Conservation (phyloP, 2,329 filamentous ascomycete species). For the Colletotrichum eleusines region DNA sequence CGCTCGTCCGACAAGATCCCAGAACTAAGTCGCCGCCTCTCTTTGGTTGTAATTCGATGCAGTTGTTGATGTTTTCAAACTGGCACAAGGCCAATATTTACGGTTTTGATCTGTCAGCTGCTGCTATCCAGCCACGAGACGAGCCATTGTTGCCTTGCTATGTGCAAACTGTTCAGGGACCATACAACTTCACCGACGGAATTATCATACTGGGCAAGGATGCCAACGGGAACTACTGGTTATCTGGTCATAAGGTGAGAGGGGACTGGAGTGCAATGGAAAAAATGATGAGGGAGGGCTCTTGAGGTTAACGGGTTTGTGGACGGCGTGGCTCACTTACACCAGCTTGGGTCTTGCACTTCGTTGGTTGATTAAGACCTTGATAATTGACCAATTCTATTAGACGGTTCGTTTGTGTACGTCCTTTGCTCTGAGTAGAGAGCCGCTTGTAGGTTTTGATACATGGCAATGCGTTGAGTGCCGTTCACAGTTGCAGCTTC, state of each 20-base stretch:
- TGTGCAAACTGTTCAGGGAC: background rate
- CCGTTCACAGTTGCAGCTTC: no score
- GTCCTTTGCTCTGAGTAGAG: no score
- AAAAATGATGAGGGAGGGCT: no score
- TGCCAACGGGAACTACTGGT: background rate
- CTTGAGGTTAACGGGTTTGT: no score
- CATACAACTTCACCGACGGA: background rate
- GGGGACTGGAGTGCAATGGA: background rate
- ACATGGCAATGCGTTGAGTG: no score
- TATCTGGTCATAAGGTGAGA: background rate
- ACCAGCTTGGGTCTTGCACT: no score
- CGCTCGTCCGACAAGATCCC: slow-evolving; percentile 5
- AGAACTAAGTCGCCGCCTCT: slow-evolving; percentile 47
- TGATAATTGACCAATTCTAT: no score
- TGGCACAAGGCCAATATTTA: background rate
- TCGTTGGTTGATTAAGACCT: no score
- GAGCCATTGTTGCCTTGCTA: background rate
- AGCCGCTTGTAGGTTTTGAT: no score
- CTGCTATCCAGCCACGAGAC: background rate
- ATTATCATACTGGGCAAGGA: background rate
- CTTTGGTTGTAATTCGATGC: slow-evolving; percentile 50
- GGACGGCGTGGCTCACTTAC: no score
- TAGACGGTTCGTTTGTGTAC: no score
- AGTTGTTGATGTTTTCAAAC: slow-evolving; percentile 32
- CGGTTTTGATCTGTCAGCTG: background rate